Evolutionary conservation across 306 rosid species (phyloP), one percentile per base, ranked within the genome.

Genomic region (Albizia julibrissin): DNA sequence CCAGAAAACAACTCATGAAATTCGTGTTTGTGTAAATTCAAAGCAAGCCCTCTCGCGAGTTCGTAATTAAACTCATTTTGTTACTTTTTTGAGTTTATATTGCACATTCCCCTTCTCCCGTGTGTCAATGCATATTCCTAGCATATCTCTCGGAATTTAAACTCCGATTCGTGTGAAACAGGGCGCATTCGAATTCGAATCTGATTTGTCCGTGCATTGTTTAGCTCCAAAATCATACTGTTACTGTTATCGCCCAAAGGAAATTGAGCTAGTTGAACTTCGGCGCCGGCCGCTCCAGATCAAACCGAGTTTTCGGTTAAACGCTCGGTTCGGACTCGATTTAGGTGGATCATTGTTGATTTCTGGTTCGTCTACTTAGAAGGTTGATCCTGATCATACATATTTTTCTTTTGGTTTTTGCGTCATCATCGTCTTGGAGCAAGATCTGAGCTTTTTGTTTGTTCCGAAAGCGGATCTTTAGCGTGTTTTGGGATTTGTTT

Each of bases 371-470:
- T 84, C 67, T 3, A 37, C 24, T 47, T 67, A n/a, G 19, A 29
- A 71, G 73, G 81, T 75, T 69, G 74, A 22, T 42, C 34, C 54
- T 42, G 54, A 69, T 69, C 82, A 81, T 12, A 26, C 3, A 3
- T 22, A 22, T 9, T 3, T 58, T 46, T 39, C 10, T 82, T n/a
- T 12, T 43, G 75, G 31, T 74, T 47, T 33, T 1, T 69, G 29
- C 72, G 65, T 10, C 39, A 12, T 34, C 33, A 49, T 69, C 11
- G 40, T 40, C 56, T 7, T 24, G 21, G 40, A 33, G 79, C 87
- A 58, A 86, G 96, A 93, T 93, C 98, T 84, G 86, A 74, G 50
- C 76, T 87, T 12, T n/a, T 74, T 66, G 27, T 42, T 69, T 77
- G 64, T 76, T 72, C 6, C 8, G 47, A 18, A 18, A 21, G 18